Percentiles rank a stretch among this genome's conserved stretches.
phyloP scores from a whole-genome alignment of 179 eudicot species.

The Actinidia chinensis region DNA sequence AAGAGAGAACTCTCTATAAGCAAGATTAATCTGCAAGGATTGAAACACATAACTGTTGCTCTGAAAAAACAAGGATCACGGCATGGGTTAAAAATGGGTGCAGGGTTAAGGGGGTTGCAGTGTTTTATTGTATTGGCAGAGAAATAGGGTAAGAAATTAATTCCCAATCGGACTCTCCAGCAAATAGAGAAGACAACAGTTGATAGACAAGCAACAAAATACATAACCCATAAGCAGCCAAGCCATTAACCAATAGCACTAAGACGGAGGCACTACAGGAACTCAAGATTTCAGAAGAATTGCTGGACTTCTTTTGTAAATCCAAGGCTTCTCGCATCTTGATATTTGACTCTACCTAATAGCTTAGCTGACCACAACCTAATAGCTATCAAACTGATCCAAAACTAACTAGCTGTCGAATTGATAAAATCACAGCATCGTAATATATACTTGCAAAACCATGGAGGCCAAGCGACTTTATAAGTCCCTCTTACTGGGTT shows the following conservation, averaged over 20 bases:
- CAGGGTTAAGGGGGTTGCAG: not conserved
- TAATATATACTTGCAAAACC: not conserved
- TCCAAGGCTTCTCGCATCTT: not conserved
- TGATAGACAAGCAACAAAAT: not conserved
- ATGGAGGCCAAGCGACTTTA: not conserved
- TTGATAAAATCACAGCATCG: not conserved
- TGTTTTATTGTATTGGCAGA: not conserved
- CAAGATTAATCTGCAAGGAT: not conserved
- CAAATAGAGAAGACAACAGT: not conserved
- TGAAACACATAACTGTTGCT: not conserved
- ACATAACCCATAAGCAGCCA: not conserved
- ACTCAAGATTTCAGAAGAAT: not conserved
- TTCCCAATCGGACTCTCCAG: not conserved
- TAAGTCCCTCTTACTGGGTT: not conserved
- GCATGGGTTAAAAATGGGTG: not conserved
- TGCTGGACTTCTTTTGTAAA: not conserved
- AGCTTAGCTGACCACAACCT: no score
- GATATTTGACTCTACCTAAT: not conserved
- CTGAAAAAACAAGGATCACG: no score
- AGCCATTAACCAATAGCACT: not conserved
- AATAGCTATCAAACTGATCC: not conserved
- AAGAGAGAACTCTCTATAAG: slow-evolving; percentile 10
- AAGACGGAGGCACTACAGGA: not conserved
- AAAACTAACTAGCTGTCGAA: not conserved
- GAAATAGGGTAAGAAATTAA: not conserved